phyloP scores from a whole-genome alignment of 2,329 filamentous ascomycete species.

The Byssoonygena ceratinophila region DNA sequence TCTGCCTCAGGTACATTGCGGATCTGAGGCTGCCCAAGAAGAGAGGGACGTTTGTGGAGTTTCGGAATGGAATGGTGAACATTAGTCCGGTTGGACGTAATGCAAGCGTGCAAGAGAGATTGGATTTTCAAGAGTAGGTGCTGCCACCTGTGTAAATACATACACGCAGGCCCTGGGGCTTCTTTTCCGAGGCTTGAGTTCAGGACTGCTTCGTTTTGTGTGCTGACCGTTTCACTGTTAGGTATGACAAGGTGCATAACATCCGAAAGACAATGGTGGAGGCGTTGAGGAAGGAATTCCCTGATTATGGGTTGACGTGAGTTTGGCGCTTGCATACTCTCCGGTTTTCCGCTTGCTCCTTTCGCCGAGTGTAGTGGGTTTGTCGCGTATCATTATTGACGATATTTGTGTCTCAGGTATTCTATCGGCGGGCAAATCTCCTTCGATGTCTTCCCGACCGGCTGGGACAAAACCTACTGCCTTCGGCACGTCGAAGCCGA shows the following conservation, averaged over 20 bases:
- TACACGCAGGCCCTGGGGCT: too few relatives aligned
- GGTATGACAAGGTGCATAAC: slow-evolving; percentile 65
- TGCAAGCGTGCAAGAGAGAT: slow-evolving; percentile 66
- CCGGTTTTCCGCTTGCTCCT: neutral
- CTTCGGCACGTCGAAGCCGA: slow-evolving; percentile 76
- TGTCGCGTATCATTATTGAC: too few relatives aligned
- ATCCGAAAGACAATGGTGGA: slow-evolving; percentile 67
- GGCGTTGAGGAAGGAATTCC: slow-evolving; percentile 68
- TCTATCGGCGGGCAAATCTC: slow-evolving; percentile 96
- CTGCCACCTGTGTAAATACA: too few relatives aligned
- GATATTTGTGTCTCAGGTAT: slow-evolving; percentile 47
- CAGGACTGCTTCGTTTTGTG: too few relatives aligned
- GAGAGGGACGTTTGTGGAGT: slow-evolving; percentile 57
- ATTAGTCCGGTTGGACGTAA: slow-evolving; percentile 62
- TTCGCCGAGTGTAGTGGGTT: neutral
- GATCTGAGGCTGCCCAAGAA: slow-evolving; percentile 52
- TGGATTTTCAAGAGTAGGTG: slow-evolving; percentile 58
- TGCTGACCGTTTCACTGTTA: slow-evolving; percentile 14
- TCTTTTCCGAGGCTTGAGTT: too few relatives aligned
- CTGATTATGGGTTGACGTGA: slow-evolving; percentile 72
- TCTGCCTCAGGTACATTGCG: slow-evolving; percentile 51
- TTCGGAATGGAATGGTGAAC: slow-evolving; percentile 57
- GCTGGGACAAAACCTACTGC: slow-evolving; percentile 99
- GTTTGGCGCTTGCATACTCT: slow-evolving; percentile 27
- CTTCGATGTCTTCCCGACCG: slow-evolving; percentile 91